These are phyloP conservation scores for Cystobasidium slooffiae DNA, from an alignment of 1,284 basidiomycete species.

Conservation along the genomic window DNA sequence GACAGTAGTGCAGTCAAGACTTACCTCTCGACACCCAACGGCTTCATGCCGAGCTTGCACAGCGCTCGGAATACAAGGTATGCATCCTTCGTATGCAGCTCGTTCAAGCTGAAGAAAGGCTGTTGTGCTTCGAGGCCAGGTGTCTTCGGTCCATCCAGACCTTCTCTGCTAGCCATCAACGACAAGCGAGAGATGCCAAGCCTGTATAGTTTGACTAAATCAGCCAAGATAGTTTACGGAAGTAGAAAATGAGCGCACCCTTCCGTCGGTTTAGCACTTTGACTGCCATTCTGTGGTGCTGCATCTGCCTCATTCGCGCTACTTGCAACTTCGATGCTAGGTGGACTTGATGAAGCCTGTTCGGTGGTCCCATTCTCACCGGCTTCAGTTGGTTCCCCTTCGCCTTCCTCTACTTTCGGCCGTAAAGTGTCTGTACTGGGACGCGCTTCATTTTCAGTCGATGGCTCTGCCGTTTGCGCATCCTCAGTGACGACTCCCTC, in stretches of 20 bases:
- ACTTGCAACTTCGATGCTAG: not conserved
- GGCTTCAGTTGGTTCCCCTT: not conserved
- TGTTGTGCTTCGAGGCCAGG: slow-evolving; percentile 41
- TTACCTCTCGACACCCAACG: slow-evolving; percentile 86
- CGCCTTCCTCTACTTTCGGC: not conserved
- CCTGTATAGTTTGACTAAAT: not conserved
- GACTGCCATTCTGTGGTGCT: not conserved
- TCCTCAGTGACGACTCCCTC: not conserved
- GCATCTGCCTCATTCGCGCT: not conserved
- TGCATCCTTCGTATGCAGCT: slow-evolving; percentile 84
- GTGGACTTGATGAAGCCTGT: not conserved
- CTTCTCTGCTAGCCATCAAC: slow-evolving; percentile 1
- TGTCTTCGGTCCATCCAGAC: slow-evolving; percentile 29
- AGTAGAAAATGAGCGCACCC: too few species aligned
- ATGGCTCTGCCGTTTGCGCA: not conserved
- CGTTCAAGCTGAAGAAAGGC: slow-evolving; percentile 50
- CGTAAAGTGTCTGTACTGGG: slow-evolving; percentile 3
- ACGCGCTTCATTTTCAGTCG: not conserved
- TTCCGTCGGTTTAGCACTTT: too few species aligned
- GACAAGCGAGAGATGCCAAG: not conserved
- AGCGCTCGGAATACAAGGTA: slow-evolving; percentile 94
- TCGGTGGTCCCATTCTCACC: not conserved
- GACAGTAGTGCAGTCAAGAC: slow-evolving; percentile 47
- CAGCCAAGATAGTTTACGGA: too few species aligned
- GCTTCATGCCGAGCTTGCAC: slow-evolving; percentile 98